Conservation (phyloP, 208 protist species). For the Vickermania ingenoplastis region DNA sequence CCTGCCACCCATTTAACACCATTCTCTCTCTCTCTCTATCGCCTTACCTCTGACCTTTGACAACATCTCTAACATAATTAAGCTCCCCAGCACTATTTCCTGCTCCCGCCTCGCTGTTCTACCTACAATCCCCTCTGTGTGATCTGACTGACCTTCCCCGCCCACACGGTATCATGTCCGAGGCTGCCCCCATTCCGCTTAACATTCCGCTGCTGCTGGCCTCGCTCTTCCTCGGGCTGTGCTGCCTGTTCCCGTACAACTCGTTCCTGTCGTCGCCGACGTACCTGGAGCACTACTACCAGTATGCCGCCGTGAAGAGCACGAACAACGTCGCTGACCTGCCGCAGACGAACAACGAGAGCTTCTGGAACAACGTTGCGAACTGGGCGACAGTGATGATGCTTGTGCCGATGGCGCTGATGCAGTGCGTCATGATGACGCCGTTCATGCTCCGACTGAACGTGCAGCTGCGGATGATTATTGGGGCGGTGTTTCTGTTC, state of each 20-base stretch:
- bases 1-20: no score
- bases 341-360: conserved; percentile 10
- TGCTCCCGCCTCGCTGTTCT: no score
- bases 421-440: conserved; percentile 24
- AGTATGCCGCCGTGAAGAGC: conserved; percentile 29
- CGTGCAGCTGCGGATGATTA: conserved; percentile 22
- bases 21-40: no score
- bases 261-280: conserved; percentile 34
- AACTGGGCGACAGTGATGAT: conserved; percentile 32
- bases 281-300: conserved; percentile 40
- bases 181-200: no score
- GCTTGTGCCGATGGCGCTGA: conserved; percentile 28
- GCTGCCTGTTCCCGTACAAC: conserved; percentile 35
- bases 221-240: conserved; percentile 18
- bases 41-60: no score
- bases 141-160: no score
- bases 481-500: conserved; percentile 15
- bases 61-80: no score
- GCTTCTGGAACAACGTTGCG: conserved; percentile 26
- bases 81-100: no score
- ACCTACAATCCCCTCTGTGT: no score
- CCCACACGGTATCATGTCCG: no score
- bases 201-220: conserved; percentile 19
- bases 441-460: conserved; percentile 25
- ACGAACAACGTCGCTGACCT: conserved; percentile 23